These are phyloP conservation scores for Chaetomium fimeti DNA, from an alignment of 495 filamentous ascomycete genomes.

Conservation along the genomic window DNA sequence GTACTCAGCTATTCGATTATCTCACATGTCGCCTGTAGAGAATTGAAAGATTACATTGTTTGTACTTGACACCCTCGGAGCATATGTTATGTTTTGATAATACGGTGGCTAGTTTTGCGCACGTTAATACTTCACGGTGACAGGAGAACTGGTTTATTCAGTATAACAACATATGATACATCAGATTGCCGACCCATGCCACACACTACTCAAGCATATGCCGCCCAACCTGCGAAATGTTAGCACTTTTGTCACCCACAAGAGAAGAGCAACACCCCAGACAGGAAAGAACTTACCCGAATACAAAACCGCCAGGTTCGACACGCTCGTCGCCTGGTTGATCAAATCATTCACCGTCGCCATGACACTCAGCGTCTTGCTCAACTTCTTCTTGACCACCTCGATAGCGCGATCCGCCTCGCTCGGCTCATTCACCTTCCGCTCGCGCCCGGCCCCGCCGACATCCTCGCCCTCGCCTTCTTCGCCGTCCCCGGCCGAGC, in stretches of 20 bases:
- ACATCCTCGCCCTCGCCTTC: constrained; percentile 33
- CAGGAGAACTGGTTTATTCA: neutral
- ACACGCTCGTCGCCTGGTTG: constrained; percentile 89
- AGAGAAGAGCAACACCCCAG: neutral
- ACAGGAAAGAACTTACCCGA: constrained; percentile 59
- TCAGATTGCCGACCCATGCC: neutral
- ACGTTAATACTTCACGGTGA: neutral
- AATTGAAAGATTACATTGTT: neutral
- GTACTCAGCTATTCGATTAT: neutral
- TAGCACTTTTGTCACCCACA: neutral
- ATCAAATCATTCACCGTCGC: constrained; percentile 97
- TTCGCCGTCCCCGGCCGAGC: constrained; percentile 29
- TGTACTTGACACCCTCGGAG: neutral
- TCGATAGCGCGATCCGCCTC: constrained; percentile 90
- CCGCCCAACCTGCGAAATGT: constrained; percentile 58
- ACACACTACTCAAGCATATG: constrained; percentile 54
- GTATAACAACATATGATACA: constrained; percentile 2
- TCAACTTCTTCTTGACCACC: constrained; percentile 91
- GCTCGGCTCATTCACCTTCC: constrained; percentile 65
- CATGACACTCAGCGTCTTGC: constrained; percentile 86
- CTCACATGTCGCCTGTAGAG: neutral
- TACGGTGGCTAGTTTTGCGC: neutral
- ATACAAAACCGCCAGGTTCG: constrained; percentile 88
- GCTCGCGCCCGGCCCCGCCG: constrained; percentile 12
- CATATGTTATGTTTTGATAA: neutral